Evolutionary conservation across 2,329 filamentous ascomycete genomes (phyloP).

Genomic region (Hypoxylon sp.): DNA sequence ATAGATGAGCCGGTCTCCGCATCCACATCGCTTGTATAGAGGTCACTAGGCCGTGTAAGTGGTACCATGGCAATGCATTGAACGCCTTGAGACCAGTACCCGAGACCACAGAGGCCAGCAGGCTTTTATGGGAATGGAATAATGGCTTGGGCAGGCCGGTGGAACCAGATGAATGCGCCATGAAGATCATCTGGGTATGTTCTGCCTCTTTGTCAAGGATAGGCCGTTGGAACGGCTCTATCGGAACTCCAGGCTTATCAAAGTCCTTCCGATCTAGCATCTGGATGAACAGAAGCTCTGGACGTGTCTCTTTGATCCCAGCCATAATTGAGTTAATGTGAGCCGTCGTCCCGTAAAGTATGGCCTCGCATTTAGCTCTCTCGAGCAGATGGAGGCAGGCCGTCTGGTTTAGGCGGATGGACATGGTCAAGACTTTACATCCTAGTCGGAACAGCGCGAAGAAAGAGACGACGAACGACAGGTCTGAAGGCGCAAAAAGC

Average conservation of each 20-base stretch:
- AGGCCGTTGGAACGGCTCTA: slow-evolving; percentile 46
- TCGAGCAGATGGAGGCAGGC: slow-evolving; percentile 60
- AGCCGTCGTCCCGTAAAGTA: slow-evolving; percentile 57
- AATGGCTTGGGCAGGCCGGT: slow-evolving; percentile 64
- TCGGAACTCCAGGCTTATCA: slow-evolving; percentile 41
- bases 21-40: slow-evolving; percentile 62
- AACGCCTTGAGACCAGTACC: slow-evolving; percentile 59
- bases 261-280: slow-evolving; percentile 47
- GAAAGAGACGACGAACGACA: slow-evolving; percentile 60
- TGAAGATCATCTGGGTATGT: slow-evolving; percentile 56
- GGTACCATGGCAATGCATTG: slow-evolving; percentile 62
- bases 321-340: slow-evolving; percentile 55
- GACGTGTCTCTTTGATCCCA: slow-evolving; percentile 46
- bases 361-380: slow-evolving; percentile 54
- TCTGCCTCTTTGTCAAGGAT: slow-evolving; percentile 51
- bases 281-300: slow-evolving; percentile 44
- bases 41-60: slow-evolving; percentile 60
- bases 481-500: slow-evolving; percentile 59
- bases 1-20: slow-evolving; percentile 59
- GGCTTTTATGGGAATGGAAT: slow-evolving; percentile 58
- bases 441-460: slow-evolving; percentile 63
- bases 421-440: slow-evolving; percentile 61
- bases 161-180: slow-evolving; percentile 65
- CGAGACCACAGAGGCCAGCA: slow-evolving; percentile 56
- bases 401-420: slow-evolving; percentile 58